Conservation (phyloP, 768 basidiomycete genomes). For the Lentinula boryana region DNA sequence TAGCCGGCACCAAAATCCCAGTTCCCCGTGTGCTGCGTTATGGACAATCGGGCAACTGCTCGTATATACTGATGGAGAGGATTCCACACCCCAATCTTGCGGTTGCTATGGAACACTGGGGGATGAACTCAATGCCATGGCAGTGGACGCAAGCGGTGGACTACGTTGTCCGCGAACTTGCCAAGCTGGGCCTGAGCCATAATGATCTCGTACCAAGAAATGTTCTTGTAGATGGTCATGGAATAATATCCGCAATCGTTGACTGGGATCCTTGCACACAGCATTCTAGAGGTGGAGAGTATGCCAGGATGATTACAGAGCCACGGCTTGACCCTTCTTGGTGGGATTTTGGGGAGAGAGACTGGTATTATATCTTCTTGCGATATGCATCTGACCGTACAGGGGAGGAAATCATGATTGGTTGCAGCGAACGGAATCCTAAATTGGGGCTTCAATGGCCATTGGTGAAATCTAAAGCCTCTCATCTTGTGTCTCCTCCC, state of each 20-base stretch:
- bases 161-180: background rate
- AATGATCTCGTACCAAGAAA: background rate
- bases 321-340: background rate
- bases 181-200: background rate
- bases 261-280: conserved; percentile 1
- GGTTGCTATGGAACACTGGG: background rate
- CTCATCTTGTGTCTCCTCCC: background rate
- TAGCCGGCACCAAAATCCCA: background rate
- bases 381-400: background rate
- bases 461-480: background rate
- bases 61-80: conserved; percentile 8
- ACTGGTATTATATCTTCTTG: background rate
- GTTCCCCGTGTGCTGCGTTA: background rate
- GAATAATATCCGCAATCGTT: background rate
- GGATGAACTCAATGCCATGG: background rate
- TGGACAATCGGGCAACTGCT: conserved; percentile 6
- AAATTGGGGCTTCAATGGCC: background rate
- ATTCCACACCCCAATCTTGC: background rate
- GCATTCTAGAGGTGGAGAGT: background rate
- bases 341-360: background rate
- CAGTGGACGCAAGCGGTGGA: background rate
- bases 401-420: background rate
- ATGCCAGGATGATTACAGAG: background rate
- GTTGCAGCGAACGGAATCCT: background rate
- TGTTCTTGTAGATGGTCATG: background rate